Conservation (phyloP, 179 eudicot genomes). For the Dionaea muscipula region DNA sequence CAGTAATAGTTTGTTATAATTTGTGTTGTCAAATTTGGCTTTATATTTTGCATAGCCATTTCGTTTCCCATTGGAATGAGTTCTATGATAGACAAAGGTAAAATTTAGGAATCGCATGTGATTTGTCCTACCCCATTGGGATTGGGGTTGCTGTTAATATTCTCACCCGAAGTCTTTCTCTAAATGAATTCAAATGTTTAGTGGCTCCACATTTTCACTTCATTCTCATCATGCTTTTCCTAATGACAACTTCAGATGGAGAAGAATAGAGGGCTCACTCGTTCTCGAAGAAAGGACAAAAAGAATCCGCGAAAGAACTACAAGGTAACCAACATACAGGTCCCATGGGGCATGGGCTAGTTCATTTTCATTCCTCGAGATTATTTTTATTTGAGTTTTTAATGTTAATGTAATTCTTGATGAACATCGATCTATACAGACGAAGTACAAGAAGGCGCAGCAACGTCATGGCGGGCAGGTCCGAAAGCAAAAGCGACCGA, state of each 20-base stretch:
- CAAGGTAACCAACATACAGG: conserved; percentile 32
- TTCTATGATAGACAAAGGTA: no score
- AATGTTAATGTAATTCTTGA: not conserved
- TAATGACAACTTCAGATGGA: conserved; percentile 43
- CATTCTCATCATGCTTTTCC: not conserved
- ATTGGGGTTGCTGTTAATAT: no score
- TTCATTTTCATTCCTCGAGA: no score
- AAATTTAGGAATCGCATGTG: no score
- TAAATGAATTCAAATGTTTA: no score
- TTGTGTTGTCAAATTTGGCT: no score
- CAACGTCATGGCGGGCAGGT: conserved; percentile 63
- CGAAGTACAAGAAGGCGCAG: conserved; percentile 37
- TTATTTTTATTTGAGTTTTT: no score
- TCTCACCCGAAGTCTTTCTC: no score
- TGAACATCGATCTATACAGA: conserved; percentile 22
- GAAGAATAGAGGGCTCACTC: conserved; percentile 87
- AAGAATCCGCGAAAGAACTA: conserved; percentile 94
- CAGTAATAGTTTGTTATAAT: no score
- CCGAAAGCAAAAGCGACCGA: conserved; percentile 36
- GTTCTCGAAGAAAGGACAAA: conserved; percentile 48
- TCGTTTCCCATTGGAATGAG: no score
- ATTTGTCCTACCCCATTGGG: no score
- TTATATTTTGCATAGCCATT: no score
- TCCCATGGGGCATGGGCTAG: not conserved
- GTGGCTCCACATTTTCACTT: not conserved